Conservation (phyloP, 257 asterid genomes). For the Cordia subcordata region DNA sequence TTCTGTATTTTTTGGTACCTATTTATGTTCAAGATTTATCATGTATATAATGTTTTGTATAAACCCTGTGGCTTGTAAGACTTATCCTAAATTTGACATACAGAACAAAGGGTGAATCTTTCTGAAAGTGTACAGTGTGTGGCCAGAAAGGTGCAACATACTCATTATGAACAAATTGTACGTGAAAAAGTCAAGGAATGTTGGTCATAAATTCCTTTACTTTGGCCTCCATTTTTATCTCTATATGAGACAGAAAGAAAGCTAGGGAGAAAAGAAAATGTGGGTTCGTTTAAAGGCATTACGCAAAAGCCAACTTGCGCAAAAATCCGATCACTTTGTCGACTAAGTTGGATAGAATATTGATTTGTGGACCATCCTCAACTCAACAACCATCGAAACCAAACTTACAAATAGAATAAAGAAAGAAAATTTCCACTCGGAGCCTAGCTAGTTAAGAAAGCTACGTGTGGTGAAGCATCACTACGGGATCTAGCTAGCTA, state of each 20-base stretch:
- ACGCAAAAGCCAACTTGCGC: conserved; percentile 21
- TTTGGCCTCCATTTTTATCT: not conserved
- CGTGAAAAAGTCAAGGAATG: conserved; percentile 2
- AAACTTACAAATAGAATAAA: too few relatives aligned
- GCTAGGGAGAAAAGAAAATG: not conserved
- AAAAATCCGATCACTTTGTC: conserved; percentile 16
- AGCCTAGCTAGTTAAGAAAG: not conserved
- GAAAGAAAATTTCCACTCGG: not conserved
- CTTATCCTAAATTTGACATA: too few relatives aligned
- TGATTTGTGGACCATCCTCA: conserved; percentile 20
- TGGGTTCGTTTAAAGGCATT: conserved; percentile 3
- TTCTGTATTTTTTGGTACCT: too few relatives aligned
- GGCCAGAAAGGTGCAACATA: not conserved
- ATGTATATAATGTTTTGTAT: too few relatives aligned
- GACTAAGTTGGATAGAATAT: conserved; percentile 12
- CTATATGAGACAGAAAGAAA: not conserved
- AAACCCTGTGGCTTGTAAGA: too few relatives aligned
- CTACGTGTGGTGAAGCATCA: too few relatives aligned
- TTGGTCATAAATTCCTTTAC: conserved; percentile 17
- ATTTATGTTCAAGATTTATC: too few relatives aligned
- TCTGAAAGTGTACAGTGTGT: not conserved
- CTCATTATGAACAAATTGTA: not conserved
- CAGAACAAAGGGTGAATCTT: too few relatives aligned
- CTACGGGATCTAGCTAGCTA: too few relatives aligned
- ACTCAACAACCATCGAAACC: not conserved